Percentiles rank a stretch among this genome's conserved stretches.
Evolutionary conservation across 2,329 filamentous ascomycete genomes (phyloP).

Genomic region (Fusarium pilosicola): DNA sequence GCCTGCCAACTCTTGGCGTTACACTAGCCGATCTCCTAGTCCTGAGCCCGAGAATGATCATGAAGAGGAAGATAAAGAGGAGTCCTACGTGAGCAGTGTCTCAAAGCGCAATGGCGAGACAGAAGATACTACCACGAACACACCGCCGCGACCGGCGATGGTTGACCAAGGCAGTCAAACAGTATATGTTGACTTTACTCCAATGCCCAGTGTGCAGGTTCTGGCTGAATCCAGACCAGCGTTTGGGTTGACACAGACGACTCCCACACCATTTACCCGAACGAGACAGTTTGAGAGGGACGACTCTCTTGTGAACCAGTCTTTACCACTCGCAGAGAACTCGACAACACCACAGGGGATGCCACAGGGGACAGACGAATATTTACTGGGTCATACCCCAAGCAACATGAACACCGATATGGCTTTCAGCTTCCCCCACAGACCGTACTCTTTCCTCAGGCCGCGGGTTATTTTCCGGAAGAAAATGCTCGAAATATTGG

Average conservation of each 20-base stretch:
- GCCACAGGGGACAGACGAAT: constrained; percentile 3
- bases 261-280: constrained; percentile 40
- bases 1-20: constrained; percentile 76
- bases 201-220: constrained; percentile 44
- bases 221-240: constrained; percentile 41
- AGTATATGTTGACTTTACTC: constrained; percentile 43
- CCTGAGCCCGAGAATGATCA: constrained; percentile 63
- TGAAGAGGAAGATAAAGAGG: constrained; percentile 34
- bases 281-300: constrained; percentile 28
- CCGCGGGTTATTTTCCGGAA: constrained; percentile 20
- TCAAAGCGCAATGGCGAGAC: constrained; percentile 8
- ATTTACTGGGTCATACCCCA: constrained; percentile 22
- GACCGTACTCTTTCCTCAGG: constrained; percentile 28
- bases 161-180: constrained; percentile 52
- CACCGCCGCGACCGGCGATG: constrained; percentile 45
- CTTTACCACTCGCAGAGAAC: constrained; percentile 19
- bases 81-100: not conserved
- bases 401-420: constrained; percentile 19
- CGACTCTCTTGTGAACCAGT: constrained; percentile 9
- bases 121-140: constrained; percentile 21
- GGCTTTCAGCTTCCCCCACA: constrained; percentile 34
- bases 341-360: constrained; percentile 7
- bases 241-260: constrained; percentile 39
- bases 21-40: constrained; percentile 76
- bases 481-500: constrained; percentile 1